These are phyloP conservation scores for Thielaviopsis cerberus DNA, from an alignment of 2,329 filamentous ascomycete species.

Conservation along the genomic window DNA sequence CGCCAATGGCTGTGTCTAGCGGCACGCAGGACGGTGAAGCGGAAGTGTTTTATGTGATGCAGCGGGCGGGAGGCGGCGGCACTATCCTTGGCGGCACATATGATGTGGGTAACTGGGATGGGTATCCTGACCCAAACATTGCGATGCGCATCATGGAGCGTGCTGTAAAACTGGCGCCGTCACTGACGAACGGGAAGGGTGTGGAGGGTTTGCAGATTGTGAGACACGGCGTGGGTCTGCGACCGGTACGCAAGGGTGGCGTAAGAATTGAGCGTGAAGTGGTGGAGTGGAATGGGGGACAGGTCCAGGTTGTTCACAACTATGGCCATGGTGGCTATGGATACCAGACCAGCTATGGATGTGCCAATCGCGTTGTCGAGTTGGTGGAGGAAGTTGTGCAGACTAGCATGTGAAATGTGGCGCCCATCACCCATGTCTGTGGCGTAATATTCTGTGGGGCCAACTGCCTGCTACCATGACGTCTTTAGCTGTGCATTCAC, in stretches of 20 bases:
- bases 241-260: constrained; percentile 56
- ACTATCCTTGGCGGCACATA: constrained; percentile 77
- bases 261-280: constrained; percentile 50
- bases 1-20: constrained; percentile 49
- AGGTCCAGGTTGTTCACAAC: constrained; percentile 61
- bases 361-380: constrained; percentile 45
- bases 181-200: constrained; percentile 44
- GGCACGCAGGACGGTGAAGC: constrained; percentile 55
- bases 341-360: constrained; percentile 52
- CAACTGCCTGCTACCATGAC: too few species aligned
- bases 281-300: constrained; percentile 34
- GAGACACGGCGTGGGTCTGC: constrained; percentile 63
- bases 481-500: too few species aligned
- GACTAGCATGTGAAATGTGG: background rate
- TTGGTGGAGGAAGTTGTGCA: constrained; percentile 42
- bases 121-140: constrained; percentile 59
- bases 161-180: constrained; percentile 44
- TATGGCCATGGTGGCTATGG: constrained; percentile 69
- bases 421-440: too few species aligned
- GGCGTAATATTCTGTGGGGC: too few species aligned
- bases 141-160: constrained; percentile 71
- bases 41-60: constrained; percentile 69
- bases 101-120: constrained; percentile 62
- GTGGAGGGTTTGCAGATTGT: constrained; percentile 58
- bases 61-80: constrained; percentile 58